Evolutionary conservation across 2,329 filamentous ascomycete genomes (phyloP).

Genomic region (Sclerotinia borealis): DNA sequence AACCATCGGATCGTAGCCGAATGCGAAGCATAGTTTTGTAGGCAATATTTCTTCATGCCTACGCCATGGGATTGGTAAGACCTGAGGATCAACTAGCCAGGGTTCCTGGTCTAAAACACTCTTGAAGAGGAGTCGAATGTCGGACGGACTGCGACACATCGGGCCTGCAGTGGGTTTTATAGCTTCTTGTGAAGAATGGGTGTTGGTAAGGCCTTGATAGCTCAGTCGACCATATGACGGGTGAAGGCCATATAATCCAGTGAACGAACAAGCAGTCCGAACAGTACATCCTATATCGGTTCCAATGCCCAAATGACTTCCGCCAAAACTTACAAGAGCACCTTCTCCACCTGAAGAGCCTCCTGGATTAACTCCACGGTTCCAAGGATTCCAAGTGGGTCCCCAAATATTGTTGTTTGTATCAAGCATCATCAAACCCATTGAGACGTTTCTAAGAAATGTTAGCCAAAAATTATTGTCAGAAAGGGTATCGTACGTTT

Average conservation of each 20-base stretch:
- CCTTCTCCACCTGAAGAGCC: slow-evolving; percentile 31
- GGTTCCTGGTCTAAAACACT: background rate
- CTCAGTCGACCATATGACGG: background rate
- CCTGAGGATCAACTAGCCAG: slow-evolving; percentile 33
- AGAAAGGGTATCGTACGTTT: slow-evolving; percentile 46
- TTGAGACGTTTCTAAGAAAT: slow-evolving; percentile 54
- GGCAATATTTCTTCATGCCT: background rate
- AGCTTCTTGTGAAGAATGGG: background rate
- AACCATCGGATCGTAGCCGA: background rate
- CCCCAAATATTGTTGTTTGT: slow-evolving; percentile 39
- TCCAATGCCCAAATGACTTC: slow-evolving; percentile 26
- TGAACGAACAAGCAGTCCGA: background rate
- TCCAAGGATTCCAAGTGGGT: slow-evolving; percentile 35
- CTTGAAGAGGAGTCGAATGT: background rate
- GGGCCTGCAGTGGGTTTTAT: background rate
- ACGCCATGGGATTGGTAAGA: slow-evolving; percentile 3
- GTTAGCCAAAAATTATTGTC: background rate
- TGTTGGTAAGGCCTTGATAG: too few species aligned
- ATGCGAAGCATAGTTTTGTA: background rate
- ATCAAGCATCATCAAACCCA: slow-evolving; percentile 29
- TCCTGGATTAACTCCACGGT: slow-evolving; percentile 25
- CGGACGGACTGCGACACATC: background rate
- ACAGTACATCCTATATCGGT: slow-evolving; percentile 26
- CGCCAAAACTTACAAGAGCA: slow-evolving; percentile 25
- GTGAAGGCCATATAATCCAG: background rate